Evolutionary conservation across 2,329 filamentous ascomycete species (phyloP), one percentile per base, ranked within the genome.

Genomic region (Dactylonectria macrodidyma): DNA sequence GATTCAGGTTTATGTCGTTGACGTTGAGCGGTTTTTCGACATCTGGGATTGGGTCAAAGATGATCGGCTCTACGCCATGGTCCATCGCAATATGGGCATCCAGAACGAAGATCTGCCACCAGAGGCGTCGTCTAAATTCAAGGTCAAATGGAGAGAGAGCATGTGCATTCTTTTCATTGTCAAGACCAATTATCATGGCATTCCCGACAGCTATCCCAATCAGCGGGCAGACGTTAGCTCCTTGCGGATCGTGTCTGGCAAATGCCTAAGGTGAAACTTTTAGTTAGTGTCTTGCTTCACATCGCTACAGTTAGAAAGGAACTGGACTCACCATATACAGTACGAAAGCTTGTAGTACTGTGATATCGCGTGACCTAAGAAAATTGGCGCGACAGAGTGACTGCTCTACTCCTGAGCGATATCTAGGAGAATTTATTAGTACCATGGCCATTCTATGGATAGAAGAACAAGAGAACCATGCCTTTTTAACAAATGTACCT

Each of bases 1-100:
- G 41, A 16, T 34, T 19, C 3, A 66, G 7, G 46, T 30, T 51
- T 8, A 14, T 52, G 19, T 66, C 57, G 44, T 61, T 22, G 10
- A 57, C n/a, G n/a, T 61, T 66, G 12, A 38, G 19, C 1, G 57
- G 63, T n/a, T 57, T 38, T 34, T 60, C 34, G 3, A 50, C 52
- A 8, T 56, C 26, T 9, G 41, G 46, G 5, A n/a, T 57, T 22
- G 33, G 26, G 19, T 64, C 61, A 16, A 67, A 11, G 41, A 73
- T 62, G 7, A 16, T 55, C 34, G 69, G 69, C 14, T 70, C 62
- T 44, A 71, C 54, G 2, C 87, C 87, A 71, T 88, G 85, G 65
- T 89, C 87, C 72, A 89, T 86, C 7, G 85, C 84, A 5, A 85
- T 82, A 51, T 86, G 78, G 12, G 82, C 80, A 70, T 88, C 85